phyloP scores from a whole-genome alignment of 2,329 filamentous ascomycete genomes.

The Pseudodiploospora longispora region DNA sequence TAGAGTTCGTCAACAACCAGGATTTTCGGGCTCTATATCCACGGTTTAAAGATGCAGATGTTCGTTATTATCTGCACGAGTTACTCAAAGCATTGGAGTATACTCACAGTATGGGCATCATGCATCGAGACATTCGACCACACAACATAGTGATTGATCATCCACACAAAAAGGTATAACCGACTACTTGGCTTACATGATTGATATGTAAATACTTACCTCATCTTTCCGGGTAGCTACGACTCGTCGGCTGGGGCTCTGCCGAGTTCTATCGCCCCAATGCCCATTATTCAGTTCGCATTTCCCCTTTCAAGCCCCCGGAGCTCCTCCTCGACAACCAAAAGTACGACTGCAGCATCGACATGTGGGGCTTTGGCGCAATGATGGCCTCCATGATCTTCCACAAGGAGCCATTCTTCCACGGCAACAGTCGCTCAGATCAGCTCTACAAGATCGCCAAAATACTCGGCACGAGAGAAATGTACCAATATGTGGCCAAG shows the following conservation, averaged over 20 bases:
- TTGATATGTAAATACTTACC: background rate
- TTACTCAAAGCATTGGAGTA: conserved; percentile 5
- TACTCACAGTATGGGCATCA: conserved; percentile 2
- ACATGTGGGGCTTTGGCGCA: conserved; percentile 96
- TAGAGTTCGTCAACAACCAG: background rate
- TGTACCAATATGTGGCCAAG: conserved; percentile 96
- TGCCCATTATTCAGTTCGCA: conserved; percentile 95
- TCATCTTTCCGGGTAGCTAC: conserved; percentile 47
- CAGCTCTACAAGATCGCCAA: conserved; percentile 98
- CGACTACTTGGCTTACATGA: background rate
- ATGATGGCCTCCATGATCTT: conserved; percentile 99
- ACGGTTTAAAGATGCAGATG: background rate
- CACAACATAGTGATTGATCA: conserved; percentile 6
- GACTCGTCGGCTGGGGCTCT: conserved; percentile 94
- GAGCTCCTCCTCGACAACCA: conserved; percentile 95
- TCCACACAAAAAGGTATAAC: background rate
- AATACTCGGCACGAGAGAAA: conserved; percentile 87
- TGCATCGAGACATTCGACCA: conserved; percentile 7
- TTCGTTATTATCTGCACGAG: conserved; percentile 3
- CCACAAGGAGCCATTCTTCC: conserved; percentile 96
- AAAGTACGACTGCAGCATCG: conserved; percentile 95
- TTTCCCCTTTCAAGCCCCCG: conserved; percentile 94
- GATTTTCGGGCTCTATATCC: background rate
- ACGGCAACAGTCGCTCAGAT: conserved; percentile 94
- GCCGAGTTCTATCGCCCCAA: conserved; percentile 97